Base-by-base conservation (phyloP, 2,329 filamentous ascomycete species). In the Aspergillus pseudoviridinutans region DNA sequence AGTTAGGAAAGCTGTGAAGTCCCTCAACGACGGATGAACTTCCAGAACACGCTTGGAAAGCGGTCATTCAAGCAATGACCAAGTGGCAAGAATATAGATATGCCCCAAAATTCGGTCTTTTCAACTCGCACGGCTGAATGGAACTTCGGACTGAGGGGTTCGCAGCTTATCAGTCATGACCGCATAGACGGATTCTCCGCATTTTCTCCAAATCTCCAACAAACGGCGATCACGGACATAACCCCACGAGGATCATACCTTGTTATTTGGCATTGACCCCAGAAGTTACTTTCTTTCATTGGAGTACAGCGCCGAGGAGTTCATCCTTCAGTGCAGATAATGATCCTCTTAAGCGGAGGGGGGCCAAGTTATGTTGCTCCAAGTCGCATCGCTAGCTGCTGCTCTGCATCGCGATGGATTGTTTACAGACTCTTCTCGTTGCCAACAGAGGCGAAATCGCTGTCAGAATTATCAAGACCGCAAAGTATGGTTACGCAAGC, bases 401-500 rank as follows among this genome's bases (percentile, higher is more conserved):
- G 27, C 42, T 47, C 17, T 32, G 12, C 32, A 25, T 50, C 29
- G 55, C 47, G 28, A 73, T 76, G 74, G 69, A 75, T 54, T 61
- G 56, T n/a, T 56, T 84, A 35, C 80, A 80, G 64, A 81, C 75
- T 12, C 62, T 86, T 20, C 70, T 87, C 12, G 77, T 87, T 50
- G 83, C 84, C 9, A 86, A 87, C 66, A 76, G 84, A 49, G 84
- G 83, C 50, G 83, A 86, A 65, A 86, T 86, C 54, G 81, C 82
- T 2, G 75, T 77, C 32, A 78, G 83, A 29, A 80, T 84, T 55
- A 77, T 79, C 65, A 78, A 71, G 65, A 80, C 82, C n/a, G 80
- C 79, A 8, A 79, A 73, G 70, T 74, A 66, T 35, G 62, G 51
- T n/a, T 14, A 4, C 24, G 17, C 22, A 44, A 20, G 5, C n/a